Conservation (phyloP, 352 stramenopile genomes). For the Globisporangium apiculatum region DNA sequence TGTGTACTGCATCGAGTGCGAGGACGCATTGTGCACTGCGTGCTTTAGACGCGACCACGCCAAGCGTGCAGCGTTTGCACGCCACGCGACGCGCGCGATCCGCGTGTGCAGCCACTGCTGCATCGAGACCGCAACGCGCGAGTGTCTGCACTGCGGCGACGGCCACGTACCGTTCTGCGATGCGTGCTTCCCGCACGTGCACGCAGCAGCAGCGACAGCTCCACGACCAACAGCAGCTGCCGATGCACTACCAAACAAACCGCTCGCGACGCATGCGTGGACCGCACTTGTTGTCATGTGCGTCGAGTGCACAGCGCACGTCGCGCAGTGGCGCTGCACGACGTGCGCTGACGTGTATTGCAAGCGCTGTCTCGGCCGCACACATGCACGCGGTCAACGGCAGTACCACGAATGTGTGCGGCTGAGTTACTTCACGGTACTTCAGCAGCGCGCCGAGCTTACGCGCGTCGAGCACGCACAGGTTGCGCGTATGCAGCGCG, state of each 20-base stretch:
- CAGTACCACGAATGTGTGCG: slow-evolving; percentile 47
- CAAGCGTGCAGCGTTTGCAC: slow-evolving; percentile 35
- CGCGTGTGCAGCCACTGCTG: slow-evolving; percentile 40
- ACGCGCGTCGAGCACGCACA: slow-evolving; percentile 24
- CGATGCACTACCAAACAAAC: background rate
- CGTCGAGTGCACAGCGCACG: slow-evolving; percentile 38
- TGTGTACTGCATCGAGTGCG: slow-evolving; percentile 65
- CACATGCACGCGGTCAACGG: slow-evolving; percentile 50
- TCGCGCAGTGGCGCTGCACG: slow-evolving; percentile 61
- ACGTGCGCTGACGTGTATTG: slow-evolving; percentile 59
- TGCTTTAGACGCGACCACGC: slow-evolving; percentile 64
- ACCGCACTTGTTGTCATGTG: slow-evolving; percentile 58
- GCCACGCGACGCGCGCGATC: slow-evolving; percentile 31
- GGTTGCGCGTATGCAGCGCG: slow-evolving; percentile 25
- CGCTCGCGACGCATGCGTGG: slow-evolving; percentile 24
- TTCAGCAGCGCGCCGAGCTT: slow-evolving; percentile 39
- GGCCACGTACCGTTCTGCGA: slow-evolving; percentile 65
- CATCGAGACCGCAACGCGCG: slow-evolving; percentile 48
- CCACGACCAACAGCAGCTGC: background rate
- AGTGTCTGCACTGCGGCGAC: slow-evolving; percentile 59
- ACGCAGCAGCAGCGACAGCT: slow-evolving; percentile 14
- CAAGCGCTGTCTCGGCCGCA: slow-evolving; percentile 52
- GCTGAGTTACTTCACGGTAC: slow-evolving; percentile 62
- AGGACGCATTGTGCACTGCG: slow-evolving; percentile 53
- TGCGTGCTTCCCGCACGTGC: slow-evolving; percentile 48